Conservation (phyloP, 2,329 filamentous ascomycete genomes). For the Paracoccidioides lutzii region DNA sequence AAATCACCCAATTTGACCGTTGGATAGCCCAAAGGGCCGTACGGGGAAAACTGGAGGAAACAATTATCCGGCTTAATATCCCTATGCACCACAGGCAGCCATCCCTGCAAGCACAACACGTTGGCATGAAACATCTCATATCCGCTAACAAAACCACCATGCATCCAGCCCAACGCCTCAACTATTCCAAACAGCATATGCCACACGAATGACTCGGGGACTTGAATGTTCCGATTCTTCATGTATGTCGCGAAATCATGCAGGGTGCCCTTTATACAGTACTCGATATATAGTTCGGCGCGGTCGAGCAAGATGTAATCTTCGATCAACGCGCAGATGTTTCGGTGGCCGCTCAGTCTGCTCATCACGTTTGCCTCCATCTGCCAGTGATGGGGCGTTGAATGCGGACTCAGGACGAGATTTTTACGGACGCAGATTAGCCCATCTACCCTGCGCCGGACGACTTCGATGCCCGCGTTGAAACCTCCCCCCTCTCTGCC, state of each 20-base stretch:
- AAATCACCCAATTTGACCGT: conserved; percentile 11
- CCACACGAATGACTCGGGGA: conserved; percentile 11
- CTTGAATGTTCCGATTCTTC: not conserved
- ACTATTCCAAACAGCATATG: conserved; percentile 8
- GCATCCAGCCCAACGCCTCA: conserved; percentile 10
- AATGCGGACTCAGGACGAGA: not conserved
- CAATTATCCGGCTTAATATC: conserved; percentile 13
- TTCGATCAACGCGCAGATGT: conserved; percentile 8
- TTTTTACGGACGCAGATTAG: conserved; percentile 5
- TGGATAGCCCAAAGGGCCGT: conserved; percentile 1
- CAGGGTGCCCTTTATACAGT: conserved; percentile 11
- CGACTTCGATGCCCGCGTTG: not conserved
- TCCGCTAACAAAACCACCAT: conserved; percentile 7
- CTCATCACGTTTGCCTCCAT: conserved; percentile 3
- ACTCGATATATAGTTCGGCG: conserved; percentile 12
- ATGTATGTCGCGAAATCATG: conserved; percentile 5
- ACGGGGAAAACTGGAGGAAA: conserved; percentile 1
- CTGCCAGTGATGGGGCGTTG: conserved; percentile 4
- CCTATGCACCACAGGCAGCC: conserved; percentile 11
- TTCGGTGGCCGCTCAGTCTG: conserved; percentile 3
- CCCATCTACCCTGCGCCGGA: conserved; percentile 3
- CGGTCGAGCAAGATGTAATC: not conserved
- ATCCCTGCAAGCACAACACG: not conserved
- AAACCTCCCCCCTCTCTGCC: not conserved
- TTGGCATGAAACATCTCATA: not conserved